Conservation (phyloP, 2,329 filamentous ascomycete genomes). For the Exophiala oligosperma region DNA sequence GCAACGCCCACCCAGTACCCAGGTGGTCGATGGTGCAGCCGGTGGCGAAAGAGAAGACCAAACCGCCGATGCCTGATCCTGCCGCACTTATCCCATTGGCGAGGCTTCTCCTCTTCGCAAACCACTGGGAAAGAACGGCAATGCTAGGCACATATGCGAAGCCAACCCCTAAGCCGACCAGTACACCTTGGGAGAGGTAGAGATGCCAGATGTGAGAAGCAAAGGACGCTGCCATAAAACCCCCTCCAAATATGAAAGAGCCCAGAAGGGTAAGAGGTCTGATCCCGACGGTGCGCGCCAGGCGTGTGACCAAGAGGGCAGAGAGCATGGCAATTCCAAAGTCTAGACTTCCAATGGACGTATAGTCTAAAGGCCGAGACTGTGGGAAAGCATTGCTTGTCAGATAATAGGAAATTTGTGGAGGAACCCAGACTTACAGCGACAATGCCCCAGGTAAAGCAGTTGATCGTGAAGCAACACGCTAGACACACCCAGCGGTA, state of each 20-base stretch:
- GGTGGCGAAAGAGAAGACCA: constrained; percentile 30
- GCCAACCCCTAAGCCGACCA: constrained; percentile 30
- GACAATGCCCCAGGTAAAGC: constrained; percentile 35
- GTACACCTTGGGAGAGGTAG: constrained; percentile 29
- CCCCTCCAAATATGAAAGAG: constrained; percentile 17
- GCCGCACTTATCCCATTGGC: constrained; percentile 32
- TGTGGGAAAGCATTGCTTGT: constrained; percentile 30
- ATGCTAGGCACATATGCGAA: constrained; percentile 28
- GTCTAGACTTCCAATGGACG: constrained; percentile 33
- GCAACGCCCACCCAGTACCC: constrained; percentile 30
- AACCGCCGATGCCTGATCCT: constrained; percentile 32
- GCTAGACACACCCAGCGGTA: constrained; percentile 35
- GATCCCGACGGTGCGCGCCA: constrained; percentile 24
- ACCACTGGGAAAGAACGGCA: constrained; percentile 33
- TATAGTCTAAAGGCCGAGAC: constrained; percentile 31
- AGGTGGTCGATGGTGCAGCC: constrained; percentile 30
- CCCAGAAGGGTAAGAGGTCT: constrained; percentile 24
- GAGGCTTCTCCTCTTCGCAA: constrained; percentile 31
- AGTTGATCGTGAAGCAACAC: constrained; percentile 32
- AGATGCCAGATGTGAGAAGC: constrained; percentile 24
- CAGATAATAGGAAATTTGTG: constrained; percentile 44
- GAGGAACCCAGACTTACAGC: constrained; percentile 24
- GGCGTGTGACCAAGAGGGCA: constrained; percentile 29
- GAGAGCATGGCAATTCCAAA: constrained; percentile 29
- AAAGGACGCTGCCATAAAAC: constrained; percentile 31